phyloP scores from a whole-genome alignment of 805 yeast species.

The Saccharomycopsis synnaedendra region DNA sequence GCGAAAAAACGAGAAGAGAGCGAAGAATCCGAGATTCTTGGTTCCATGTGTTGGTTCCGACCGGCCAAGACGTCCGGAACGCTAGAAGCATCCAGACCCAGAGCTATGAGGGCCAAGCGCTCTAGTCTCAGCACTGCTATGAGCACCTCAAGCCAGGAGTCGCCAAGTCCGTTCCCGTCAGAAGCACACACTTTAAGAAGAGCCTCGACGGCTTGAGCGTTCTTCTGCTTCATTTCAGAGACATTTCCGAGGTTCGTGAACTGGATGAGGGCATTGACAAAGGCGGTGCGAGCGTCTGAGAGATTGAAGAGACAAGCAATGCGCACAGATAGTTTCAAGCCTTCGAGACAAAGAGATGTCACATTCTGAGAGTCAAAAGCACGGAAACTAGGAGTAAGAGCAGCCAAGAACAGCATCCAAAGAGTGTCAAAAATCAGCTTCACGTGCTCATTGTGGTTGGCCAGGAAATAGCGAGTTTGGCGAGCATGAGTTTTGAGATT shows the following conservation, averaged over 20 bases:
- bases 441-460: conserved; percentile 82
- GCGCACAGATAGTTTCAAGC: conserved; percentile 70
- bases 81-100: conserved; percentile 73
- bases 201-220: conserved; percentile 67
- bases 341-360: conserved; percentile 65
- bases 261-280: conserved; percentile 81
- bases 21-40: conserved; percentile 20
- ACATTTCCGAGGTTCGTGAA: conserved; percentile 72
- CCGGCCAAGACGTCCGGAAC: conserved; percentile 59
- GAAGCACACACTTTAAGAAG: conserved; percentile 65
- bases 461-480: conserved; percentile 37
- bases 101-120: conserved; percentile 75
- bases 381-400: conserved; percentile 85
- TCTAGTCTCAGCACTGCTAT: conserved; percentile 84
- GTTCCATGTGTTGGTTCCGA: no score
- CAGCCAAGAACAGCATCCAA: conserved; percentile 97
- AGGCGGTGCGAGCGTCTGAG: conserved; percentile 78
- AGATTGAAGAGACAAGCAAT: conserved; percentile 78
- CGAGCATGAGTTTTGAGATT: conserved; percentile 41
- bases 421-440: conserved; percentile 85
- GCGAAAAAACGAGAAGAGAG: conserved; percentile 38
- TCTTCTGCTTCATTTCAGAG: conserved; percentile 67
- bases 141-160: conserved; percentile 79
- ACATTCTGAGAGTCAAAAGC: conserved; percentile 72
- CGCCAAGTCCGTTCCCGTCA: conserved; percentile 65